These are phyloP conservation scores for Penicillium riverlandense DNA, from an alignment of 495 filamentous ascomycete species.

Conservation along the genomic window DNA sequence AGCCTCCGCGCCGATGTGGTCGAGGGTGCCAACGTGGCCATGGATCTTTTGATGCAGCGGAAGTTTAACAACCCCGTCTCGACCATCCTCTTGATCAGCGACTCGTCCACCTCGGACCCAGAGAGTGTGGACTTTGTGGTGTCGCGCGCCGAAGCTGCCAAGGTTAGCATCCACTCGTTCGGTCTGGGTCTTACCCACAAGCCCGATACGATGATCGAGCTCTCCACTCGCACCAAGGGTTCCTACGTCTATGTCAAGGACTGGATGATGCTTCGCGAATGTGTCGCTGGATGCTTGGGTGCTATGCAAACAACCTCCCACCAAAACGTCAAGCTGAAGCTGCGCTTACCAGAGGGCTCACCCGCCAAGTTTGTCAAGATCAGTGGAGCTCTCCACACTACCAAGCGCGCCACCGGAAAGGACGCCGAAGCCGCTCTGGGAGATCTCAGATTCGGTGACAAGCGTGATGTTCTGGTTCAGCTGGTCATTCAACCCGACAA, in stretches of 20 bases:
- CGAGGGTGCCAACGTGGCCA: slow-evolving; percentile 95
- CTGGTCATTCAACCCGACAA: slow-evolving; percentile 89
- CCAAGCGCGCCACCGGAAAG: slow-evolving; percentile 92
- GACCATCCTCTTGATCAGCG: slow-evolving; percentile 95
- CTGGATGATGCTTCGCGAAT: slow-evolving; percentile 99
- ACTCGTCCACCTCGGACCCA: slow-evolving; percentile 93
- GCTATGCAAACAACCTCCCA: slow-evolving; percentile 95
- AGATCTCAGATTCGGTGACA: slow-evolving; percentile 93
- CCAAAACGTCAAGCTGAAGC: slow-evolving; percentile 96
- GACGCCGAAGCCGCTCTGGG: slow-evolving; percentile 92
- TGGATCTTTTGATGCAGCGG: slow-evolving; percentile 97
- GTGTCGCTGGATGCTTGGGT: slow-evolving; percentile 89
- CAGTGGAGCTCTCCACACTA: slow-evolving; percentile 92
- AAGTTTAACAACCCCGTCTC: slow-evolving; percentile 95
- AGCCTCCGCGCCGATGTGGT: slow-evolving; percentile 95
- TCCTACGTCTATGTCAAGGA: slow-evolving; percentile 98
- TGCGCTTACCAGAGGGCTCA: slow-evolving; percentile 90
- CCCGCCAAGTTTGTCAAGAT: slow-evolving; percentile 99
- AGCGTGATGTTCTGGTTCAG: slow-evolving; percentile 93
- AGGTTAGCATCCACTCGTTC: slow-evolving; percentile 95
- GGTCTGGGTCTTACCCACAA: slow-evolving; percentile 96
- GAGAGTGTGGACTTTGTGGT: slow-evolving; percentile 98
- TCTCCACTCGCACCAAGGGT: slow-evolving; percentile 92
- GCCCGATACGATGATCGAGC: slow-evolving; percentile 96
- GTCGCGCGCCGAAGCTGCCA: slow-evolving; percentile 94